Evolutionary conservation across 2,329 filamentous ascomycete species (phyloP).

Genomic region (Hypomyces perniciosus): DNA sequence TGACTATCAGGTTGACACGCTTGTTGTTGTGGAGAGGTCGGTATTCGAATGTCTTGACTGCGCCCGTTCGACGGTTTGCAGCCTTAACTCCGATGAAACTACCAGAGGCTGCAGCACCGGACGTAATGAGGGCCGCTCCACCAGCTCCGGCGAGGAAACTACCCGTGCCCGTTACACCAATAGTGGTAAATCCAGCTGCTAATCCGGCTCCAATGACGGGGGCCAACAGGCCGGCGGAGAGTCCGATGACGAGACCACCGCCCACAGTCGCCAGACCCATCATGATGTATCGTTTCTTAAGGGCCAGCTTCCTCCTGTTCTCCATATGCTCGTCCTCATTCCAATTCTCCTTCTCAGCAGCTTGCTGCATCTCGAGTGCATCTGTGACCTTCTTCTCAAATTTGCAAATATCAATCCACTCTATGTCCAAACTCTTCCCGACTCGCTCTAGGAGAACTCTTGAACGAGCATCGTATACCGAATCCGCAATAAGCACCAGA

Average conservation of each 20-base stretch:
- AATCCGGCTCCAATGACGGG: constrained; percentile 92
- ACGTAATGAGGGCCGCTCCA: constrained; percentile 90
- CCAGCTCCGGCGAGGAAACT: constrained; percentile 87
- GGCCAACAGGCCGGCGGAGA: constrained; percentile 86
- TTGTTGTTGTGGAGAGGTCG: constrained; percentile 97
- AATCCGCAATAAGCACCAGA: constrained; percentile 92
- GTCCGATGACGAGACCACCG: constrained; percentile 87
- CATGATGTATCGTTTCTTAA: constrained; percentile 81
- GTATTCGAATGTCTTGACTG: constrained; percentile 96
- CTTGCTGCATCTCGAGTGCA: constrained; percentile 94
- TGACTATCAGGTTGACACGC: constrained; percentile 89
- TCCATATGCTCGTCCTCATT: constrained; percentile 95
- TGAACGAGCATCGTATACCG: constrained; percentile 84
- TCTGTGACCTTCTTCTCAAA: constrained; percentile 98
- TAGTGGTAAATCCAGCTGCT: constrained; percentile 89
- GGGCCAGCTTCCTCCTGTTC: constrained; percentile 68
- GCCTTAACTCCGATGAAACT: constrained; percentile 80
- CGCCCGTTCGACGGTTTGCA: constrained; percentile 79
- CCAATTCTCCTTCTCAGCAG: constrained; percentile 92
- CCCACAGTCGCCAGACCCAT: constrained; percentile 97
- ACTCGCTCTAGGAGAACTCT: constrained; percentile 78
- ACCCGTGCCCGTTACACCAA: constrained; percentile 83
- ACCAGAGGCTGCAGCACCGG: constrained; percentile 77
- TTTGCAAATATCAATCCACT: constrained; percentile 88
- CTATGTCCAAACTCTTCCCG: constrained; percentile 70